Base-by-base conservation (phyloP, 495 filamentous ascomycete genomes). In the Pseudotulostoma volvatum region DNA sequence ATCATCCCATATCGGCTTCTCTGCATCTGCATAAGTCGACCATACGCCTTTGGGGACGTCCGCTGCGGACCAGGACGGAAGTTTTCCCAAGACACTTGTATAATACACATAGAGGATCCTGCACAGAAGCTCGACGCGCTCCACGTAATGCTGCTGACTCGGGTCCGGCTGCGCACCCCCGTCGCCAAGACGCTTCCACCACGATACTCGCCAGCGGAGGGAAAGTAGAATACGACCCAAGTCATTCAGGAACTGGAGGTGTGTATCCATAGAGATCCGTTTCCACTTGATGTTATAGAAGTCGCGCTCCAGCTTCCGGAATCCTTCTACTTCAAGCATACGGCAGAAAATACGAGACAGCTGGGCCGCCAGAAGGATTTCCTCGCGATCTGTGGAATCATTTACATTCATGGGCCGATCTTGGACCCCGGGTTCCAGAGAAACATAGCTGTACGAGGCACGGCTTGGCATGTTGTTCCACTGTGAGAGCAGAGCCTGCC, bases 391-490 rank as follows among this genome's bases (percentile, higher is more conserved):
- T 15, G 56, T 45, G 2, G 54, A 39, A 40, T 57, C 53, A 38
- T 51, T 53, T 30, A 66, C 57, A 36, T 67, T 60, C 57, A 69
- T 60, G 9, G 51, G 46, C 20, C 53, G 55, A 38, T 66, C 63
- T 34, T 57, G 38, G 28, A 43, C 49, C 4, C 39, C 50, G 7
- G 44, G 37, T 23, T 64, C 55, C 1, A 60, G 39, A 1, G 58
- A 51, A 3, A 67, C 55, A 33, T 66, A 56, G 20, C 57, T 61
- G 40, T 69, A 69, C 31, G 55, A 51, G 7, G 64, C 64, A 16
- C 65, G 61, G 37, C 64, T 67, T 8, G 65, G 65, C 65, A 69
- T 69, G 46, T 66, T 66, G 46, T 67, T 67, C 64, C 64, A 67
- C 37, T 55, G 55, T 9, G 62, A 64, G 9, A 66, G 62, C 3